These are phyloP conservation scores for Microcyclospora pomicola DNA, from an alignment of 2,329 filamentous ascomycete species.

Conservation along the genomic window DNA sequence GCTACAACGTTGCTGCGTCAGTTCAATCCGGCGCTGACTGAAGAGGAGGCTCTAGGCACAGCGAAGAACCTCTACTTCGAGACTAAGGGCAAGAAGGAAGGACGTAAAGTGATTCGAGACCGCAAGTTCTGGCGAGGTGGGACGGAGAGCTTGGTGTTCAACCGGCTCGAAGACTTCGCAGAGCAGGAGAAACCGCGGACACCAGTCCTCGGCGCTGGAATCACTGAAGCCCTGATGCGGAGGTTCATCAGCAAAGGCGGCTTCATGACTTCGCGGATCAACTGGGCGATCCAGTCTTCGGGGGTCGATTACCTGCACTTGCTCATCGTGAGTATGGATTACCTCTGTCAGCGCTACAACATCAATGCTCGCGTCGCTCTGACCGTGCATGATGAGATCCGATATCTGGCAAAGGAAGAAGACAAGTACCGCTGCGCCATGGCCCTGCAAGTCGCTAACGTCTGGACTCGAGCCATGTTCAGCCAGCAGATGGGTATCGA, in stretches of 20 bases:
- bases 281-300: slow-evolving; percentile 97
- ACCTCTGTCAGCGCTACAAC: slow-evolving; percentile 71
- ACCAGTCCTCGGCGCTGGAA: slow-evolving; percentile 83
- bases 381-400: slow-evolving; percentile 94
- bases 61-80: slow-evolving; percentile 71
- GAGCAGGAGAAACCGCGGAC: slow-evolving; percentile 85
- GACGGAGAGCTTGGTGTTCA: slow-evolving; percentile 96
- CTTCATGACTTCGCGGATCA: slow-evolving; percentile 92
- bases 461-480: slow-evolving; percentile 98
- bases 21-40: slow-evolving; percentile 76
- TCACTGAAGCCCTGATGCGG: slow-evolving; percentile 86
- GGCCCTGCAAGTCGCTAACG: slow-evolving; percentile 82
- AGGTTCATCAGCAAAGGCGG: slow-evolving; percentile 77
- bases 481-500: slow-evolving; percentile 91
- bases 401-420: slow-evolving; percentile 73
- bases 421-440: slow-evolving; percentile 84
- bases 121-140: slow-evolving; percentile 86
- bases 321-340: slow-evolving; percentile 88
- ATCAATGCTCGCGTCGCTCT: slow-evolving; percentile 76
- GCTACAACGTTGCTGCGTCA: slow-evolving; percentile 79
- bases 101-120: slow-evolving; percentile 55
- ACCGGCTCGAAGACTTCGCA: slow-evolving; percentile 93
- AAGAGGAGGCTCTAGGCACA: slow-evolving; percentile 60
- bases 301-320: slow-evolving; percentile 96
- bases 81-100: slow-evolving; percentile 83